Percentiles rank a stretch among this genome's conserved stretches.
phyloP scores from a whole-genome alignment of 345 rosid genomes.

The Cardamine occulta region DNA sequence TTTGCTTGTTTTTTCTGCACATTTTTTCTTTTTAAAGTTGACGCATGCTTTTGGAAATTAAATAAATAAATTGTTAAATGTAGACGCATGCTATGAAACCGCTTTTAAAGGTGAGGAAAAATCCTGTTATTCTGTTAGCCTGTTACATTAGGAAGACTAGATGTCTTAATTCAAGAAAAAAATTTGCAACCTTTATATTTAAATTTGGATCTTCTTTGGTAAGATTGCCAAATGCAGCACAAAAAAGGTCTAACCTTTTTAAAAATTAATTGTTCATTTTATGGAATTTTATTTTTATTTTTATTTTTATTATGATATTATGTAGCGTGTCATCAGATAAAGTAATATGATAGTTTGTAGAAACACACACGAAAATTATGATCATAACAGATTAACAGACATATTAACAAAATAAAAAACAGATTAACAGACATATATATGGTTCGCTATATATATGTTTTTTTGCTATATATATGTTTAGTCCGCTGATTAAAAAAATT shows the following conservation, averaged over 20 bases:
- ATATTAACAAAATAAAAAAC: no score
- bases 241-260: neutral
- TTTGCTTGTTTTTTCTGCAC: constrained; percentile 23
- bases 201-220: neutral
- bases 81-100: constrained; percentile 38
- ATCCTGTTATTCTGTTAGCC: constrained; percentile 20
- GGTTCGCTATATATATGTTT: no score
- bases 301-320: no score
- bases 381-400: neutral
- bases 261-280: neutral
- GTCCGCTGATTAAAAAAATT: no score
- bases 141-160: constrained; percentile 29
- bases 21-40: constrained; percentile 23
- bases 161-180: constrained; percentile 6
- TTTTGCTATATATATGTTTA: no score
- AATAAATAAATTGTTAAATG: constrained; percentile 2
- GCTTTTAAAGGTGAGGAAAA: constrained; percentile 23
- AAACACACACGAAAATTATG: neutral
- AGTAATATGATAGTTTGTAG: neutral
- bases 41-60: constrained; percentile 38
- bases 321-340: neutral
- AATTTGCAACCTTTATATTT: neutral
- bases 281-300: neutral
- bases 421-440: neutral
- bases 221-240: neutral